A percentile compares a stretch with the other conserved stretches of the same genome.
Evolutionary conservation across 1,139 yeast genomes (phyloP).

Genomic region (Taiozyma sp.): DNA sequence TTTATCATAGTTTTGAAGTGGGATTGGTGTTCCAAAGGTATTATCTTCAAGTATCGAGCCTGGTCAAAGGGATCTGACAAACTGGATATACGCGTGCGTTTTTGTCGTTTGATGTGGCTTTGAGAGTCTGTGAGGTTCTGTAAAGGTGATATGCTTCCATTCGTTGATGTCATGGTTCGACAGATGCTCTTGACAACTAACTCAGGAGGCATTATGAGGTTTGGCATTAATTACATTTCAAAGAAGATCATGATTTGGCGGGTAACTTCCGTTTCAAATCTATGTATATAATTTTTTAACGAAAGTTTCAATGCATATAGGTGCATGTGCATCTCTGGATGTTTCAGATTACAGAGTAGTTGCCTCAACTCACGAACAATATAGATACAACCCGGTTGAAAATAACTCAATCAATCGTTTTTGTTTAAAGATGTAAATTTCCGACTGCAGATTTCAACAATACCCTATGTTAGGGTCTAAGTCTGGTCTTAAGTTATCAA

Average conservation of each 20-base stretch:
- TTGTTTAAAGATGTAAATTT: no score
- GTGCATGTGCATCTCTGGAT: neutral
- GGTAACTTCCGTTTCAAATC: neutral
- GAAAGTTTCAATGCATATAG: neutral
- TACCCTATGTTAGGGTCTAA: neutral
- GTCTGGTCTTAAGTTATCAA: neutral
- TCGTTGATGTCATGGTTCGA: neutral
- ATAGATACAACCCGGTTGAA: no score
- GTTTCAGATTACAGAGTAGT: neutral
- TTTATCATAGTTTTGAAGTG: neutral
- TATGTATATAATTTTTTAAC: neutral
- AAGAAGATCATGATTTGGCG: neutral
- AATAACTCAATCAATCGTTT: no score
- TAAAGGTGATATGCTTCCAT: neutral
- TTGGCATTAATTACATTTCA: no score
- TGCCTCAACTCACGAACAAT: neutral
- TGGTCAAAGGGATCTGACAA: conserved; percentile 4
- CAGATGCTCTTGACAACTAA: neutral
- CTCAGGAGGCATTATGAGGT: no score
- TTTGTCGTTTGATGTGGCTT: neutral
- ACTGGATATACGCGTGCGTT: neutral
- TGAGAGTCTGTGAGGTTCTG: neutral
- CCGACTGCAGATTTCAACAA: neutral
- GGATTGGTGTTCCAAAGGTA: neutral
- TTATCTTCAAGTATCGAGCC: neutral